Percentiles rank a stretch among this genome's conserved stretches.
Conservation (phyloP, 306 rosid genomes). For the Fagus sylvatica region DNA sequence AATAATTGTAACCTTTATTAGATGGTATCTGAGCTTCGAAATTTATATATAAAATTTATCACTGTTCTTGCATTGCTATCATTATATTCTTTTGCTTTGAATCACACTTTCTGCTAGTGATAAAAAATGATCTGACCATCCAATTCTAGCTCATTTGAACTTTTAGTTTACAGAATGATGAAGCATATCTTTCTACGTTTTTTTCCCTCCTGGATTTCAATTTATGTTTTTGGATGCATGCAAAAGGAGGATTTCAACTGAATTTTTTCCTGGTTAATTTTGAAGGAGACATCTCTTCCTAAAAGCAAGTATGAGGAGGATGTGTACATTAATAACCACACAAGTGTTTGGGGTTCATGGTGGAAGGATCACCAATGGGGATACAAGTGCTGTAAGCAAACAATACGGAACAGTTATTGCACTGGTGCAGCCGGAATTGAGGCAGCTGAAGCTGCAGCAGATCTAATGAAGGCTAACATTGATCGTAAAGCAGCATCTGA, state of each 20-base stretch:
- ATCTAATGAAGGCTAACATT: constrained; percentile 63
- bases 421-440: constrained; percentile 62
- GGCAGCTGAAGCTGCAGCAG: constrained; percentile 50
- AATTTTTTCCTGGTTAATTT: background rate
- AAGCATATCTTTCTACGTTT: background rate
- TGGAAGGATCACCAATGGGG: constrained; percentile 87
- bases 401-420: constrained; percentile 56
- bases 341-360: constrained; percentile 68
- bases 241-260: constrained; percentile 1
- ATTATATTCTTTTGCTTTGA: background rate
- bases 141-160: background rate
- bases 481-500: constrained; percentile 55
- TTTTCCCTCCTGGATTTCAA: background rate
- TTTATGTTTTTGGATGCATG: background rate
- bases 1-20: background rate
- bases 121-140: background rate
- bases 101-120: background rate
- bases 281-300: constrained; percentile 51
- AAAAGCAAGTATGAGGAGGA: constrained; percentile 62
- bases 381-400: constrained; percentile 60
- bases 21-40: background rate
- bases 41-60: background rate
- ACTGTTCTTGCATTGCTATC: background rate
- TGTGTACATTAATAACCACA: constrained; percentile 55
- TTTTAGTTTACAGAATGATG: background rate